Percentiles rank a stretch among this genome's conserved stretches.
Evolutionary conservation across 2,329 filamentous ascomycete genomes (phyloP).

Genomic region (Diaporthe caulivora): DNA sequence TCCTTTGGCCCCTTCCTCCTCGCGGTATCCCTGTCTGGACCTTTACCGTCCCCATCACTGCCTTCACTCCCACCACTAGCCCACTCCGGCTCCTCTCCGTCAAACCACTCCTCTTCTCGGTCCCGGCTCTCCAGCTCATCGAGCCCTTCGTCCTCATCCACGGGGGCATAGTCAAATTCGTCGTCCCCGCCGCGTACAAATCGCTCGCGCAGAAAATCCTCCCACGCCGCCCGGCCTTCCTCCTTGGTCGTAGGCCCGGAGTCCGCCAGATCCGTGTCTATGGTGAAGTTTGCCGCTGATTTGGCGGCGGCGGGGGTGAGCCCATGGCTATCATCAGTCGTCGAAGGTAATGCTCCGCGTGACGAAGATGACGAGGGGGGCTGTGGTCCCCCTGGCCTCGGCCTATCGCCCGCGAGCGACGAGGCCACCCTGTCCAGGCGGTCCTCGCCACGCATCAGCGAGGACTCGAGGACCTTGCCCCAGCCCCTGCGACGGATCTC

Average conservation of each 20-base stretch:
- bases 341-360: neutral
- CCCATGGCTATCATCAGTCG: neutral
- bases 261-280: slow-evolving; percentile 60
- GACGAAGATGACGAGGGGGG: neutral
- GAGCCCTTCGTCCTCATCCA: slow-evolving; percentile 80
- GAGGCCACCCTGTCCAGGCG: slow-evolving; percentile 71
- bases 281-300: slow-evolving; percentile 49
- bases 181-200: slow-evolving; percentile 81
- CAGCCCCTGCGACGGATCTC: slow-evolving; percentile 83
- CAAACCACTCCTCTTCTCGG: slow-evolving; percentile 82
- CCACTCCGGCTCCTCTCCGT: slow-evolving; percentile 81
- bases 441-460: slow-evolving; percentile 81
- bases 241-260: slow-evolving; percentile 68
- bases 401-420: slow-evolving; percentile 51
- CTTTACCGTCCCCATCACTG: slow-evolving; percentile 46
- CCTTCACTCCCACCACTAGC: slow-evolving; percentile 55
- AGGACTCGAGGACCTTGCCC: slow-evolving; percentile 81
- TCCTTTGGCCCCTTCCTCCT: slow-evolving; percentile 43
- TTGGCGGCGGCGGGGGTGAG: neutral
- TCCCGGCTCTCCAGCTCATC: slow-evolving; percentile 74
- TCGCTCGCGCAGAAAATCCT: slow-evolving; percentile 76
- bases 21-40: slow-evolving; percentile 39
- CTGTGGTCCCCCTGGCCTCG: slow-evolving; percentile 47
- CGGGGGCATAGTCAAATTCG: slow-evolving; percentile 80
- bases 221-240: slow-evolving; percentile 78